Percentiles rank a stretch among this genome's conserved stretches.
These are phyloP conservation scores for Solanum acaule DNA, from an alignment of 257 asterid genomes.

Conservation along the genomic window DNA sequence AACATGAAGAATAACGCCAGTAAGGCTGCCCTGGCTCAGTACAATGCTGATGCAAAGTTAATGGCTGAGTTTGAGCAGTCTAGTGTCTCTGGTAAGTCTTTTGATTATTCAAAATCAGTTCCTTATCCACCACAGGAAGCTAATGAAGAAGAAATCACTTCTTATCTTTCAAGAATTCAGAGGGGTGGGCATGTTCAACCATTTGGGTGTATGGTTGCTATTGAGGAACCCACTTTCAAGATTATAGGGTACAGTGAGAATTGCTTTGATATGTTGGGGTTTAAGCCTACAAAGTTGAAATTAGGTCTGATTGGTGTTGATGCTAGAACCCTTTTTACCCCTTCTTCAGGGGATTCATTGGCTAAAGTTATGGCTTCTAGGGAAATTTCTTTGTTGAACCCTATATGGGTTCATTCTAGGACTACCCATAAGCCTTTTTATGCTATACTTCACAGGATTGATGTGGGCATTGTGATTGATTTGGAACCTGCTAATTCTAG, in stretches of 20 bases:
- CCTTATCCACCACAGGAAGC: not conserved
- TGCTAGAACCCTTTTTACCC: slow-evolving; percentile 41
- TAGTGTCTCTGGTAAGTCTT: slow-evolving; percentile 31
- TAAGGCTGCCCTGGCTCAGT: slow-evolving; percentile 19
- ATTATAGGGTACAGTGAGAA: slow-evolving; percentile 47
- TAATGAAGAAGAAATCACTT: slow-evolving; percentile 19
- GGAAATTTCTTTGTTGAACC: slow-evolving; percentile 53
- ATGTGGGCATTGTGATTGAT: slow-evolving; percentile 58
- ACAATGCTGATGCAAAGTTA: slow-evolving; percentile 39
- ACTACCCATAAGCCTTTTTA: slow-evolving; percentile 31
- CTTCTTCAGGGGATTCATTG: slow-evolving; percentile 28
- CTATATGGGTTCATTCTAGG: slow-evolving; percentile 43
- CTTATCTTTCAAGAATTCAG: slow-evolving; percentile 44
- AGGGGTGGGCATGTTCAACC: slow-evolving; percentile 63
- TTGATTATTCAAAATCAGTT: slow-evolving; percentile 34
- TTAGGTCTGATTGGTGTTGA: slow-evolving; percentile 36
- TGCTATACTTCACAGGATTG: slow-evolving; percentile 64
- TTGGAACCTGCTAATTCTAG: slow-evolving; percentile 54
- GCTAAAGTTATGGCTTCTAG: slow-evolving; percentile 21
- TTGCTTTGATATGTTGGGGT: slow-evolving; percentile 40
- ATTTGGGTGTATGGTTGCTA: slow-evolving; percentile 51
- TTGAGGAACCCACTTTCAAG: slow-evolving; percentile 32
- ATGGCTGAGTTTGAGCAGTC: slow-evolving; percentile 47
- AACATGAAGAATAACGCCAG: slow-evolving; percentile 12
- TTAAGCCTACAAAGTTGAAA: not conserved